Base-by-base conservation (phyloP, 202 grass and related monocot species). In the Cymbopogon flexuosus region DNA sequence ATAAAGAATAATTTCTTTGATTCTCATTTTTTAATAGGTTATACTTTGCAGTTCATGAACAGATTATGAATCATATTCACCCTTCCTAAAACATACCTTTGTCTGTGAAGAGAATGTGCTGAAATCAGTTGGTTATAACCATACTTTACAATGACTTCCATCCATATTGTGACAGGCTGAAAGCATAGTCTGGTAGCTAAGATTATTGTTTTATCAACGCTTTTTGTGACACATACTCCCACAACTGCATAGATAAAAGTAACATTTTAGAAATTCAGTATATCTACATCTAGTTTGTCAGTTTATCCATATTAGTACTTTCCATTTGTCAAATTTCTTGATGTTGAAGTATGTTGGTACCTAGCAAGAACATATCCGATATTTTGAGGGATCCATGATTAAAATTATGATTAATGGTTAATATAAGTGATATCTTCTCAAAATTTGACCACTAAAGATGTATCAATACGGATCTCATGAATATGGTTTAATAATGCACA, bases 301-400 rank as follows among this genome's bases (percentile, higher is more conserved):
- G 18, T 39, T 35, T 13, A 63, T 73, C 1, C 5, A 5, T 71
- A 14, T 56, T 39, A 31, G 34, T 77, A 57, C 23, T 10, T 57
- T 66, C 42, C 41, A n/a, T 70, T 27, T 51, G 22, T 65, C 68
- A 31, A 18, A 34, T 56, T 79, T 39, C 58, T 64, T 65, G 34
- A 65, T 85, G 12, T 71, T 63, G 5, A 60, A 82, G 75, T 35
- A 10, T 29, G 30, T 54, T 52, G 65, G 54, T 21, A 64, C 11
- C 6, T 27, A 57, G 36, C 54, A 35, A 78, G 58, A 60, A 10
- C 5, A 6, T 77, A 62, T 43, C 22, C 29, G 3, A 40, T 4
- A 10, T 29, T 24, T 36, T 75, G 21, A 43, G 56, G 23, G 36
- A 5, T 29, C 22, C 22, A 18, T 76, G 37, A 39, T 22, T 69